These are phyloP conservation scores for Phytophthora sp. DNA, from an alignment of 352 stramenopile species.

Conservation along the genomic window DNA sequence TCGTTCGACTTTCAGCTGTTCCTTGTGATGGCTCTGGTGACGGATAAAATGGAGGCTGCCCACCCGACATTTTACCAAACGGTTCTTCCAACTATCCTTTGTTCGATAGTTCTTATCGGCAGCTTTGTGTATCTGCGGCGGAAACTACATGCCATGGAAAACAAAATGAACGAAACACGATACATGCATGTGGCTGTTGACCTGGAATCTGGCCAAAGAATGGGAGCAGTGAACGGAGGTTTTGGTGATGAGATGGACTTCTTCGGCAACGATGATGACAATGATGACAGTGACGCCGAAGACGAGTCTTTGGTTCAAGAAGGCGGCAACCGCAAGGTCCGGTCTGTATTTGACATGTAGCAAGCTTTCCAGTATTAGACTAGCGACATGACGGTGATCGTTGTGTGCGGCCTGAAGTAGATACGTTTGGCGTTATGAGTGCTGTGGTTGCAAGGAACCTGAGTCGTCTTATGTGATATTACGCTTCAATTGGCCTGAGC, in stretches of 20 bases:
- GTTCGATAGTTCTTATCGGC: slow-evolving; percentile 29
- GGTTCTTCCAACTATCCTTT: slow-evolving; percentile 39
- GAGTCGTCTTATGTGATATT: slow-evolving; percentile 9
- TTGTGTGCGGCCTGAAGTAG: background rate
- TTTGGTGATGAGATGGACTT: slow-evolving; percentile 37
- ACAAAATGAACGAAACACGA: slow-evolving; percentile 48
- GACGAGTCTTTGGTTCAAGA: slow-evolving; percentile 14
- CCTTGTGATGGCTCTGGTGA: slow-evolving; percentile 47
- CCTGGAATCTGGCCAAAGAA: slow-evolving; percentile 39
- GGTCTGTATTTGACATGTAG: slow-evolving; percentile 45
- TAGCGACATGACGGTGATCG: slow-evolving; percentile 5
- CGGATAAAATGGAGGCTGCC: slow-evolving; percentile 31
- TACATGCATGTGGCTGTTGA: slow-evolving; percentile 62
- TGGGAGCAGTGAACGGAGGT: slow-evolving; percentile 33
- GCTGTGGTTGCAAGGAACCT: slow-evolving; percentile 2
- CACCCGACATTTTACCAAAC: slow-evolving; percentile 45
- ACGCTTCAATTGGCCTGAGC: background rate
- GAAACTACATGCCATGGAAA: slow-evolving; percentile 44
- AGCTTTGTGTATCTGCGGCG: slow-evolving; percentile 43
- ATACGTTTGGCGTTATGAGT: slow-evolving; percentile 5
- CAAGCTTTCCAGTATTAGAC: slow-evolving; percentile 2
- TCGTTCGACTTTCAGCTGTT: slow-evolving; percentile 70
- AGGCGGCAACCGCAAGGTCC: slow-evolving; percentile 35
- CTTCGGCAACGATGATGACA: slow-evolving; percentile 39
- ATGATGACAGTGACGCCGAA: slow-evolving; percentile 31